Evolutionary conservation across 169 alveolate species (phyloP), one percentile per base, ranked within the genome.

Genomic region (Perkinsus olseni): DNA sequence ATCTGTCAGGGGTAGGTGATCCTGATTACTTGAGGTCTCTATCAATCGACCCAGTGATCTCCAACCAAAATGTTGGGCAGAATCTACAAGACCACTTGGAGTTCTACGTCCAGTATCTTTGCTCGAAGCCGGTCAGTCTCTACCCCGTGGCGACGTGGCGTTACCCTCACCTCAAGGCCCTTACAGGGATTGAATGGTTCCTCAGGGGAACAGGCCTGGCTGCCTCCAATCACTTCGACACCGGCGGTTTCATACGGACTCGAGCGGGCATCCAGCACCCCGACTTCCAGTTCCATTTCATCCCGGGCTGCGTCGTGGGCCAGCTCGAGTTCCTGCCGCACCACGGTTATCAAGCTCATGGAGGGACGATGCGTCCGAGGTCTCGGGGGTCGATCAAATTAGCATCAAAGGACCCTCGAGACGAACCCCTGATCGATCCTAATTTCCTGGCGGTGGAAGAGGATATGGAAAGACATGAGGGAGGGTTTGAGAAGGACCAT

Each of bases 1-100:
- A 92, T 48, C 74, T 94, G 20, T 94, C 95, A 6, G 95, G 95
- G 37, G 51, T 94, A 8, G 95, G 95, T 34, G 91, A 91, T 37
- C 91, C 74, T 6, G 92, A 94, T 24, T 39, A 92, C 20, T 37
- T 94, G 90, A 74, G 91, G n/a, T 74, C 39, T 34, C 45, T 91
- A n/a, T 90, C 40, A 6, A 74, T 94, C 31, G 74, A 45, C n/a
- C 50, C 90, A 13, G 31, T 38, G 17, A 74, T 48, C 31, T 24
- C 92, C 74, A 28, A 74, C n/a, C 94, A 91, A 20, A 92, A 94
- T n/a, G 95, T 94, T 13, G 95, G 95, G 37, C 40, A 94, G 74
- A 94, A 94, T 38, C 38, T 94, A 21, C 91, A 94, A 10, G 95
- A 94, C 38, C 95, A 94, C 37, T 45, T 91, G 50, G 94, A 94